A percentile compares a stretch with the other conserved stretches of the same genome.
phyloP scores from a whole-genome alignment of 78 protist species.

The Dictyostelium citrinum region DNA sequence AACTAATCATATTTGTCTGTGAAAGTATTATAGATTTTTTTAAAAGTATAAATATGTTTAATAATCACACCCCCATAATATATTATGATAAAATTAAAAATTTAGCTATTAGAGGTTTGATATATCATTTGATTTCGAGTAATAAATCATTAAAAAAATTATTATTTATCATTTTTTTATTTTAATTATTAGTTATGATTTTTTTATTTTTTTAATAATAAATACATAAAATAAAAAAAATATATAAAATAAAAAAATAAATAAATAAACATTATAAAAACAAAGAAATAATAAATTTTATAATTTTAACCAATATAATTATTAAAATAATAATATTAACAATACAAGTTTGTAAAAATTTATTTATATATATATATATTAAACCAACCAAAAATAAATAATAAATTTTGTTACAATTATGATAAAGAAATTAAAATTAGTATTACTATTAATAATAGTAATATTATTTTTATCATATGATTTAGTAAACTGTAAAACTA shows the following conservation, averaged over 20 bases:
- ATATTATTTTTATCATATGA: background rate
- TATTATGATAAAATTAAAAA: background rate
- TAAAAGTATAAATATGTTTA: background rate
- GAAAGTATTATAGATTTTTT: background rate
- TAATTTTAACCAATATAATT: too few relatives aligned
- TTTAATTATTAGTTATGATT: too few relatives aligned
- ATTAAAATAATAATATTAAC: too few relatives aligned
- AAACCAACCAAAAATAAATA: too few relatives aligned
- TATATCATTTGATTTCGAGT: background rate
- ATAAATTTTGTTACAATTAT: background rate
- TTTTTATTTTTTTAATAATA: too few relatives aligned
- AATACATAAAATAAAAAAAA: too few relatives aligned
- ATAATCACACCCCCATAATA: background rate
- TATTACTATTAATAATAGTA: background rate
- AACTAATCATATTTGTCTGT: background rate
- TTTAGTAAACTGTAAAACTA: conserved; percentile 1
- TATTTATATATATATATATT: too few relatives aligned
- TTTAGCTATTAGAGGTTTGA: background rate
- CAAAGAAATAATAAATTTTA: too few relatives aligned
- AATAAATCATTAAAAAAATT: background rate
- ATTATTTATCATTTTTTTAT: too few relatives aligned
- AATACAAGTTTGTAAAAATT: too few relatives aligned
- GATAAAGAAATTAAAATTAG: background rate
- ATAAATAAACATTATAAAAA: too few relatives aligned
- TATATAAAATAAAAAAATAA: too few relatives aligned